These are phyloP conservation scores for Puccinia coronata DNA, from an alignment of 1,284 basidiomycete species.

Conservation along the genomic window DNA sequence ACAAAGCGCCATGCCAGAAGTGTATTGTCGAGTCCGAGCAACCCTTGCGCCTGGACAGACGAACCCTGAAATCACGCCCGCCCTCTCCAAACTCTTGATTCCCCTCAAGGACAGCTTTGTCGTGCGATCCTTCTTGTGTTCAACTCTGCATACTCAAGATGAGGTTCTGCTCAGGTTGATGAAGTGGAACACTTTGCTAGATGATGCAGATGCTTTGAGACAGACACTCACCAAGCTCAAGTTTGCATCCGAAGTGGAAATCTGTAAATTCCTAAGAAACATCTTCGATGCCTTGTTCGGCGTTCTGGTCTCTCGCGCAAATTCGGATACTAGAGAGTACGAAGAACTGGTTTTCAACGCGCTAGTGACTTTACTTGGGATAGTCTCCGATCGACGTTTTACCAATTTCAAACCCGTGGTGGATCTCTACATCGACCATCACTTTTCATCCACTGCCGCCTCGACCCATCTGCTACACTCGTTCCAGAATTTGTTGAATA, in stretches of 20 bases:
- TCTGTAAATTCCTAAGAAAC: constrained; percentile 82
- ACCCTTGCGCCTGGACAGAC: constrained; percentile 14
- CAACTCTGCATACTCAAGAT: constrained; percentile 90
- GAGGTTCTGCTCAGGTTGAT: constrained; percentile 78
- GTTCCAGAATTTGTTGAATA: constrained; percentile 77
- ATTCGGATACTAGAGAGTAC: constrained; percentile 71
- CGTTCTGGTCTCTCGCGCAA: constrained; percentile 75
- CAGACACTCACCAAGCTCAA: constrained; percentile 80
- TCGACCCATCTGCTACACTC: constrained; percentile 79
- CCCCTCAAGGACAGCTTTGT: constrained; percentile 70
- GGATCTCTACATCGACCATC: constrained; percentile 86
- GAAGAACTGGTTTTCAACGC: constrained; percentile 86
- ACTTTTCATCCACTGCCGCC: constrained; percentile 71
- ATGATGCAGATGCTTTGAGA: constrained; percentile 70
- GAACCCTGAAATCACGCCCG: constrained; percentile 54
- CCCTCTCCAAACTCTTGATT: constrained; percentile 54
- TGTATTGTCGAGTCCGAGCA: constrained; percentile 65
- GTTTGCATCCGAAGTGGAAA: constrained; percentile 65
- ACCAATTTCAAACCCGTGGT: constrained; percentile 87
- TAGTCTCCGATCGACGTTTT: constrained; percentile 91
- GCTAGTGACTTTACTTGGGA: constrained; percentile 75
- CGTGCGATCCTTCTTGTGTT: constrained; percentile 86
- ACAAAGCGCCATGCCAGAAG: constrained; percentile 52
- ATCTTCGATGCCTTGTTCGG: constrained; percentile 93
- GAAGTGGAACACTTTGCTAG: constrained; percentile 72